phyloP scores from a whole-genome alignment of 129 eudicot genomes.

The Pulicaria dysenterica region DNA sequence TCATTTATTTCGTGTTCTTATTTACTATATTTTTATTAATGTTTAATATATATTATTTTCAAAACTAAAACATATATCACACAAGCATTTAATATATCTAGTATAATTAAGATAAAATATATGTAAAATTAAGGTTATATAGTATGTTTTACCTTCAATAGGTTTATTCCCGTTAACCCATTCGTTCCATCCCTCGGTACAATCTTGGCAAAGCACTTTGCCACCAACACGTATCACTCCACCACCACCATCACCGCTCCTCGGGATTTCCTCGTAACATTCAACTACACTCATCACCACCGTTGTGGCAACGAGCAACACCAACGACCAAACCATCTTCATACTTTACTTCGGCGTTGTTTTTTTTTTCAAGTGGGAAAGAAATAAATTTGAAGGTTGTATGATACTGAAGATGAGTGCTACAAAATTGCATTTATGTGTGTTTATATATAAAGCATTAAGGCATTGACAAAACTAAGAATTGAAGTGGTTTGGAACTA shows the following conservation, averaged over 20 bases:
- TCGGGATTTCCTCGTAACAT: constrained; percentile 28
- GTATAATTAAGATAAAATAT: too few species aligned
- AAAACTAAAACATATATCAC: too few species aligned
- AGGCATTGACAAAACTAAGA: constrained; percentile 10
- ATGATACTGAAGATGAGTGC: constrained; percentile 2
- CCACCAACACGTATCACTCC: constrained; percentile 62
- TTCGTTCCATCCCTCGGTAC: constrained; percentile 67
- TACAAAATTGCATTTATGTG: constrained; percentile 16
- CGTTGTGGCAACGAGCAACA: constrained; percentile 45
- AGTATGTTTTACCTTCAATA: constrained; percentile 51
- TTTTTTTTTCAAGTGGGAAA: not conserved
- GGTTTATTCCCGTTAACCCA: constrained; percentile 69
- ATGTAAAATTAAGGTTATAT: not conserved
- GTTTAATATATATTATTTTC: too few species aligned
- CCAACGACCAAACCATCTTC: constrained; percentile 34
- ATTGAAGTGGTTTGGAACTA: constrained; percentile 54
- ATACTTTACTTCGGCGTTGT: constrained; percentile 20
- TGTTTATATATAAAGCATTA: constrained; percentile 15
- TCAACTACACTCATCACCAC: constrained; percentile 28
- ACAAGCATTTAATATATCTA: too few species aligned
- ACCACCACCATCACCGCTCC: not conserved
- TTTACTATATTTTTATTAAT: too few species aligned
- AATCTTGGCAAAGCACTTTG: constrained; percentile 86
- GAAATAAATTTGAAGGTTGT: not conserved
- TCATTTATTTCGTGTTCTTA: too few species aligned